Conservation (phyloP, 495 filamentous ascomycete species). For the Podospora comata region DNA sequence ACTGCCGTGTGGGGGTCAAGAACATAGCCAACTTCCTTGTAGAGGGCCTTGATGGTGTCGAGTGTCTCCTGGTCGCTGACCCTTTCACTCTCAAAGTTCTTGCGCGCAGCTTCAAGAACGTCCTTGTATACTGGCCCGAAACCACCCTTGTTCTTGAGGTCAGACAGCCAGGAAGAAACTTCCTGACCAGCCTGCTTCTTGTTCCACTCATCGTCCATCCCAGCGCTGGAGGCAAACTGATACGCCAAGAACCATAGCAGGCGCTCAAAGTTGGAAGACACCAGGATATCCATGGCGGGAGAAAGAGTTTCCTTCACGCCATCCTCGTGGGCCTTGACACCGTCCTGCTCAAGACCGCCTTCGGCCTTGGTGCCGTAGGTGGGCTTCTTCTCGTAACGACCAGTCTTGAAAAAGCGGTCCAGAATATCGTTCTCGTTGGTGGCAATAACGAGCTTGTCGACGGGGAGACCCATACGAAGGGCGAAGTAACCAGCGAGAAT, state of each 20-base stretch:
- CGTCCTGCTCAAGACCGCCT: conserved; percentile 57
- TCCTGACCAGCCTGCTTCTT: conserved; percentile 61
- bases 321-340: conserved; percentile 61
- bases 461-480: conserved; percentile 82
- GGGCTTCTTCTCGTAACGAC: conserved; percentile 74
- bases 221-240: conserved; percentile 50
- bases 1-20: conserved; percentile 91
- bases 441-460: conserved; percentile 77
- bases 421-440: conserved; percentile 94
- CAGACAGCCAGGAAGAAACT: conserved; percentile 66
- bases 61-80: conserved; percentile 77
- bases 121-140: conserved; percentile 67
- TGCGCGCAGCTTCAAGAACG: conserved; percentile 61
- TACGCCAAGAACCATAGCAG: conserved; percentile 90
- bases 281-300: conserved; percentile 96
- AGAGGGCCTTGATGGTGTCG: conserved; percentile 65
- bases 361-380: conserved; percentile 52
- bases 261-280: conserved; percentile 92
- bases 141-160: conserved; percentile 74
- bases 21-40: conserved; percentile 65
- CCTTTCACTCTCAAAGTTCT: conserved; percentile 75
- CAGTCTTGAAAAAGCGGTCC: conserved; percentile 78
- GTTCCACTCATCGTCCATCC: conserved; percentile 57
- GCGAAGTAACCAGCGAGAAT: conserved; percentile 93
- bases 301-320: conserved; percentile 82